phyloP scores from a whole-genome alignment of 2,329 filamentous ascomycete species.

The Fusarium denticulatum region DNA sequence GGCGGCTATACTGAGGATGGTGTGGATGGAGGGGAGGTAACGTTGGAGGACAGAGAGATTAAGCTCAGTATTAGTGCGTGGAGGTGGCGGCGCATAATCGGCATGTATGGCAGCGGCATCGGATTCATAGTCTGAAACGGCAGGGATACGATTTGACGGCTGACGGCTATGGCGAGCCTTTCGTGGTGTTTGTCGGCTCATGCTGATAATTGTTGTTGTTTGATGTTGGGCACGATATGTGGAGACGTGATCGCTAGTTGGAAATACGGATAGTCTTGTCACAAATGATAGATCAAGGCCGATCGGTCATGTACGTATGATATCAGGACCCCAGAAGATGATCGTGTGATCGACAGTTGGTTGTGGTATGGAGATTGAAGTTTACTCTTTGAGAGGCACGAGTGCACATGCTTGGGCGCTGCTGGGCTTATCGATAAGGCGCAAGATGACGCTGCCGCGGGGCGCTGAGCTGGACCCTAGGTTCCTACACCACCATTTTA shows the following conservation, averaged over 20 bases:
- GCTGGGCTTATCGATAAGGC: conserved; percentile 46
- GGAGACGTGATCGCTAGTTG: background rate
- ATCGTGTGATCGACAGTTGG: conserved; percentile 1
- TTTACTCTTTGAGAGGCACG: conserved; percentile 29
- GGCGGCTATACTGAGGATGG: conserved; percentile 82
- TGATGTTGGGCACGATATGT: conserved; percentile 10
- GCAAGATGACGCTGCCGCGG: conserved; percentile 37
- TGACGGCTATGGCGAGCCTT: conserved; percentile 54
- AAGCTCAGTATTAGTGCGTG: conserved; percentile 82
- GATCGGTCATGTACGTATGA: background rate
- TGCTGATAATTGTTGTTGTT: conserved; percentile 40
- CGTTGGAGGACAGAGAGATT: conserved; percentile 87
- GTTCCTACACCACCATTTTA: conserved; percentile 30
- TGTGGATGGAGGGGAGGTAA: conserved; percentile 77
- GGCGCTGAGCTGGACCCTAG: conserved; percentile 15
- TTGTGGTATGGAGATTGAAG: conserved; percentile 16
- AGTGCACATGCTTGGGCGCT: conserved; percentile 23
- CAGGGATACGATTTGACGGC: conserved; percentile 52
- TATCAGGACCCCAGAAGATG: background rate
- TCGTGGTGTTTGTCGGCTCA: conserved; percentile 58
- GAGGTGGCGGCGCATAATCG: conserved; percentile 57
- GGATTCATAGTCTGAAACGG: conserved; percentile 72
- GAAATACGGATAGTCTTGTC: background rate
- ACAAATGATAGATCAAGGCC: background rate
- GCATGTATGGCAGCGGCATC: conserved; percentile 61